Conservation (phyloP, 2,329 filamentous ascomycete species). For the Diaporthe ilicicola region DNA sequence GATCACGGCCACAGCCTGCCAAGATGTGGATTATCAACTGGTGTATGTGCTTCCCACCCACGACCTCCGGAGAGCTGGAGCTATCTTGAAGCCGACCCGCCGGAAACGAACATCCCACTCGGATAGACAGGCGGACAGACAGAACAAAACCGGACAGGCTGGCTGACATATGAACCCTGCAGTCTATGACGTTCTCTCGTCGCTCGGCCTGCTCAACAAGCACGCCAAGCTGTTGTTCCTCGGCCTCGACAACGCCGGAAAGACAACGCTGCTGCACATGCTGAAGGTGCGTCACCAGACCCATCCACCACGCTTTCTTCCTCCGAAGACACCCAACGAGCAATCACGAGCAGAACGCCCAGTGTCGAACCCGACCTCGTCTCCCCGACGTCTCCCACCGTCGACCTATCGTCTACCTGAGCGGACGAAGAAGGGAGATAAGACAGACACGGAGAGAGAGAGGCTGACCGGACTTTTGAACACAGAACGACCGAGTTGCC, state of each 20-base stretch:
- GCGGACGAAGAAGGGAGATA: background rate
- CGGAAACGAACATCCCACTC: too few relatives aligned
- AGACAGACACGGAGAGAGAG: conserved; percentile 8
- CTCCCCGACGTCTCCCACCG: too few relatives aligned
- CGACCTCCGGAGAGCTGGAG: background rate
- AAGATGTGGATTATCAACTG: conserved; percentile 95
- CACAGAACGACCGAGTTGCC: conserved; percentile 88
- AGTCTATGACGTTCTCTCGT: conserved; percentile 92
- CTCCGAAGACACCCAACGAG: background rate
- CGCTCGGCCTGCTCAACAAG: conserved; percentile 90
- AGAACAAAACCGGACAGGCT: conserved; percentile 31
- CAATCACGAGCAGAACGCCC: background rate
- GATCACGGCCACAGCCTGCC: conserved; percentile 36
- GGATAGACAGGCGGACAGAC: too few relatives aligned
- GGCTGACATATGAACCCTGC: conserved; percentile 42
- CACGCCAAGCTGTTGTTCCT: conserved; percentile 95
- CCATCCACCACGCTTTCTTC: background rate
- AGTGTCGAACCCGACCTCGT: background rate
- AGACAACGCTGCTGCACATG: conserved; percentile 95
- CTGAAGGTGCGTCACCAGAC: conserved; percentile 73
- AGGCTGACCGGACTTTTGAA: conserved; percentile 23
- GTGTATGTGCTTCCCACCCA: conserved; percentile 69
- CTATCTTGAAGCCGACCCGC: background rate
- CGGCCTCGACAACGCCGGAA: conserved; percentile 92
- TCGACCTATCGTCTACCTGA: background rate